Evolutionary conservation across 148 eudicot genomes (phyloP).

Genomic region (Rhododendron mucronatum): DNA sequence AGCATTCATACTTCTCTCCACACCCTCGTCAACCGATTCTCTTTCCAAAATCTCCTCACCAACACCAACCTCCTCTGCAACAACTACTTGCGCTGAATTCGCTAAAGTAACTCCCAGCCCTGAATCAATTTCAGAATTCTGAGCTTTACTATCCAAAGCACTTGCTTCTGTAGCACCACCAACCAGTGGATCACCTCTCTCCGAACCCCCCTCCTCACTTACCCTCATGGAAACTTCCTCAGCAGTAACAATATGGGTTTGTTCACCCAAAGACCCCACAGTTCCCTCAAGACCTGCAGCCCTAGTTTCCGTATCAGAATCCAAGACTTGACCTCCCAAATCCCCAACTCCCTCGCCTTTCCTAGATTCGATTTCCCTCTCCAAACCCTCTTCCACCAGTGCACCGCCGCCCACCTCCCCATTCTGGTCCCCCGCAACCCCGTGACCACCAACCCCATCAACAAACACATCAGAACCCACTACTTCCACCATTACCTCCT

Average conservation of each 20-base stretch:
- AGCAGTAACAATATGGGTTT: conserved; percentile 8
- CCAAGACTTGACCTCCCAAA: conserved; percentile 1
- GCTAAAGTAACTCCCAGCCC: conserved; percentile 7
- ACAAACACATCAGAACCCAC: conserved; percentile 53
- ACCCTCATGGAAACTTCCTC: conserved; percentile 5
- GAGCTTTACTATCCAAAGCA: conserved; percentile 5
- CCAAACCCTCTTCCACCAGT: conserved; percentile 6
- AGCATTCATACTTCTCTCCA: not conserved
- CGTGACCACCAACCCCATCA: conserved; percentile 34
- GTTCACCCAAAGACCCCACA: conserved; percentile 1
- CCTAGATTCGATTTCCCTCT: not conserved
- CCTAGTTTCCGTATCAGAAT: not conserved
- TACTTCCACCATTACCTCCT: conserved; percentile 54
- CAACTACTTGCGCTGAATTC: conserved; percentile 8
- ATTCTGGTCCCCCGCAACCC: conserved; percentile 13
- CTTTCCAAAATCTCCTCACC: not conserved
- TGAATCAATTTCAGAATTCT: conserved; percentile 5
- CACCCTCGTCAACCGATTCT: not conserved
- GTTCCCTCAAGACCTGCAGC: conserved; percentile 10
- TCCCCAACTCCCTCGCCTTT: conserved; percentile 18
- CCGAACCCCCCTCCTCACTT: not conserved
- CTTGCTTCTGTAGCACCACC: conserved; percentile 3
- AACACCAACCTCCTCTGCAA: conserved; percentile 1
- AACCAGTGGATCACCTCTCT: conserved; percentile 2
- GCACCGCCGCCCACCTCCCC: conserved; percentile 16